Evolutionary conservation across 2,329 filamentous ascomycete genomes (phyloP), one percentile per base, ranked within the genome.

Genomic region (Stagonosporopsis chrysanthemi): DNA sequence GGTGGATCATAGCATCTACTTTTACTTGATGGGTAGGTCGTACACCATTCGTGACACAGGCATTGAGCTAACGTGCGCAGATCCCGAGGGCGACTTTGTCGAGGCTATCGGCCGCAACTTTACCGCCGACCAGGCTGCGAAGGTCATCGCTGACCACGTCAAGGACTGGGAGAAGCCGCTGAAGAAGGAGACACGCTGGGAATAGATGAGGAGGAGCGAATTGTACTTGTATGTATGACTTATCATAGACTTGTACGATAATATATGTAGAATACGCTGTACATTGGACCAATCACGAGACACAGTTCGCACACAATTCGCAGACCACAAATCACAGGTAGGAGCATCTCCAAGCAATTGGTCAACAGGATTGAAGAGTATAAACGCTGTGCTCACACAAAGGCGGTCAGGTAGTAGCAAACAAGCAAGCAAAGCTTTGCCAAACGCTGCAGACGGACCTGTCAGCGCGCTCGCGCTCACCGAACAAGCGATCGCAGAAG

Each of bases 1-100:
- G 68, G 95, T 99, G 12, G 95, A 99, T 77, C 95, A 99, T 81
- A 97, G 92, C 77, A 99, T 99, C 68, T 99, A 99, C 83, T 99
- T 99, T 72, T 99, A 99, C 78, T 80, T 99, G 66, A 99, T 99
- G 95, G 86, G 85, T 88, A 75, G 77, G 84, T 79, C 46, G 12
- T 14, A 9, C 15, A 12, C n/a, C 19, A 52, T 22, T 9, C 17
- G 1, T 9, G n/a, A 29, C 15, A 7, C 7, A 14, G 23, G 9
- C 9, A 22, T 12, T 17, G n/a, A n/a, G 43, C 70, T 75, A 56
- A 75, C 66, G 41, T 26, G n/a, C 44, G 52, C 49, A 88, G 95
- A 98, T 76, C 95, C 95, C 0, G 93, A 98, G 68, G 94, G 94
- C 19, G 93, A 99, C 76, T 99, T 99, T 77, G 94, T 99, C 26